phyloP scores from a whole-genome alignment of 257 asterid genomes.

The Voacanga thouarsii region DNA sequence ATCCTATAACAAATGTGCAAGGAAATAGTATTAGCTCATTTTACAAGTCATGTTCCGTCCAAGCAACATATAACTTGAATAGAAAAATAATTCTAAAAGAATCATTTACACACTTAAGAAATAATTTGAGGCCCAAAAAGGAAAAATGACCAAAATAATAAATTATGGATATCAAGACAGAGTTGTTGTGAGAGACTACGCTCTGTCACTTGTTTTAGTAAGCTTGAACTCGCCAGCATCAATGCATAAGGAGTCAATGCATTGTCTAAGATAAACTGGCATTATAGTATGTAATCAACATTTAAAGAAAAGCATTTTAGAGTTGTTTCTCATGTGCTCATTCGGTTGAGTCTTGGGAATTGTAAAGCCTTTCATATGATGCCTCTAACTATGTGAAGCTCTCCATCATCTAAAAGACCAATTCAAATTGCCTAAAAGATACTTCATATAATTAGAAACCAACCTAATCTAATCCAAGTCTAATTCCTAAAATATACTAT shows the following conservation, averaged over 20 bases:
- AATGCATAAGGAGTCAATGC: slow-evolving; percentile 89
- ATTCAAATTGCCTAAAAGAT: not conserved
- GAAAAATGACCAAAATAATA: slow-evolving; percentile 37
- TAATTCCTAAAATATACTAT: not conserved
- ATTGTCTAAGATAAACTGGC: slow-evolving; percentile 93
- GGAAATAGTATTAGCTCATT: not conserved
- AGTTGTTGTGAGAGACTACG: slow-evolving; percentile 90
- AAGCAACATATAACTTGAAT: slow-evolving; percentile 2
- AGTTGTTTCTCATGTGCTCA: slow-evolving; percentile 93
- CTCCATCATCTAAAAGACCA: slow-evolving; percentile 49
- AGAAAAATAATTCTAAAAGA: too few species aligned
- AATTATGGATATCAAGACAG: slow-evolving; percentile 95
- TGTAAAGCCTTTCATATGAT: slow-evolving; percentile 95
- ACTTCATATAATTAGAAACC: not conserved
- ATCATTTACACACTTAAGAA: too few species aligned
- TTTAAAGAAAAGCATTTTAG: slow-evolving; percentile 63
- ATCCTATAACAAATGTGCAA: not conserved
- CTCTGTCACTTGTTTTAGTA: slow-evolving; percentile 99
- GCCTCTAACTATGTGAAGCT: slow-evolving; percentile 95
- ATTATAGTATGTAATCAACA: slow-evolving; percentile 80
- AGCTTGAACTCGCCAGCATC: slow-evolving; percentile 99
- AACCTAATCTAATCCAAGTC: not conserved
- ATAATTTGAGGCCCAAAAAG: too few species aligned
- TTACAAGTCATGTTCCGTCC: not conserved
- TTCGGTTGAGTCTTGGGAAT: slow-evolving; percentile 91